phyloP scores from a whole-genome alignment of 139 green algal species.

The Chlamydomonas sphaeroides region DNA sequence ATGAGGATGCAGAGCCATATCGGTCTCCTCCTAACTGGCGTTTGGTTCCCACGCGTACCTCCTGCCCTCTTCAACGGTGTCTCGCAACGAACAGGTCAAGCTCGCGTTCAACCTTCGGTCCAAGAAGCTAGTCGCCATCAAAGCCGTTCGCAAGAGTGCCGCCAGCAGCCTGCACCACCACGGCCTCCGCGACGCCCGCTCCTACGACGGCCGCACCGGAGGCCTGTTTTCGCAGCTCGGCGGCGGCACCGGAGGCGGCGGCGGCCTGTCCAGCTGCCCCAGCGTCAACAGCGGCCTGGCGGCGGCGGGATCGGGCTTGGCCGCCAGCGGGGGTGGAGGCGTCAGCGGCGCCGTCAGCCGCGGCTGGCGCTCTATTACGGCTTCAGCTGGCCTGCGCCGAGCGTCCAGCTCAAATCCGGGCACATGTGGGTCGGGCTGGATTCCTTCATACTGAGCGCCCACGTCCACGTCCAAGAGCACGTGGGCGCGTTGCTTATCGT shows the following conservation, averaged over 20 bases:
- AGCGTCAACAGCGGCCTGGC: neutral
- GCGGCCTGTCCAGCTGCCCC: neutral
- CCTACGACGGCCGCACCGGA: slow-evolving; percentile 14
- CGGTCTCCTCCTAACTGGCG: no score
- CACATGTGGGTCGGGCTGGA: no score
- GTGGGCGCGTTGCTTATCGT: no score
- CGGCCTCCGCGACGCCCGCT: slow-evolving; percentile 12
- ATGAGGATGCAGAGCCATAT: no score
- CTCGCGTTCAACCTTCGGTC: slow-evolving; percentile 60
- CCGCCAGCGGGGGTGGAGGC: neutral
- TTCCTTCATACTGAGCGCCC: no score
- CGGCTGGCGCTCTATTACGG: slow-evolving; percentile 13
- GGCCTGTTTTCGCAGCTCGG: neutral
- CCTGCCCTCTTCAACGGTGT: no score
- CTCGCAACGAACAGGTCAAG: no score
- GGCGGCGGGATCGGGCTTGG: no score
- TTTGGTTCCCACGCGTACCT: no score
- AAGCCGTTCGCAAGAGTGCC: slow-evolving; percentile 51
- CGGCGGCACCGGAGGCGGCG: neutral
- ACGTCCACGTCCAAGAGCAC: no score
- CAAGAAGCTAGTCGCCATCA: slow-evolving; percentile 66
- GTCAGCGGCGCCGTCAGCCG: neutral
- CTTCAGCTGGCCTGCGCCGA: slow-evolving; percentile 6
- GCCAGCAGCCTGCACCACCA: no score
- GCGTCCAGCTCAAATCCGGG: neutral